Evolutionary conservation across 495 filamentous ascomycete genomes (phyloP), one percentile per base, ranked within the genome.

Genomic region (Articulospora tetracladia): DNA sequence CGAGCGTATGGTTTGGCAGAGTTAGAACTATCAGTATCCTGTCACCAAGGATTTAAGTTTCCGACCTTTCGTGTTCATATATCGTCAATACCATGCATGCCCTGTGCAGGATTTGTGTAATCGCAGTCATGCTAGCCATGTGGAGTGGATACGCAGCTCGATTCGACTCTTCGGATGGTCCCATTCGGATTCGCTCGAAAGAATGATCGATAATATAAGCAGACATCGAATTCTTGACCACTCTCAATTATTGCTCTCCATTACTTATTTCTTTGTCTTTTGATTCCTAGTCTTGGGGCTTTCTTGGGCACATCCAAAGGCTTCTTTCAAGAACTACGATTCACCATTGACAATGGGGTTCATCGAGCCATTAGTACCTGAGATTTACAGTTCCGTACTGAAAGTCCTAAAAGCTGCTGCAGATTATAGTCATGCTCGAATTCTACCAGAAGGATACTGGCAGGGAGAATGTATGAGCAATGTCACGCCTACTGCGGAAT

Each of bases 371-470:
- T 15, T 3, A 3, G 17, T 44, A n/a, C 39, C 39, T 19, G 39
- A 44, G 3, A 7, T 44, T 44, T 44, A 44, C 39, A n/a, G 3
- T 44, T 7, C 39, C 3, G 39, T 19, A 17, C 17, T 7, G 17
- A 44, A 44, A 3, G 39, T 44, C 8, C 39, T 44, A 7, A 44
- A n/a, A n/a, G 15, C 39, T 3, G 39, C 39, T 11, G 17, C n/a
- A 3, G 39, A 8, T 15, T 17, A 44, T 44, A 44, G 39, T 19
- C 39, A 44, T 44, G 39, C 39, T 11, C 3, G 10, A 11, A 11
- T 44, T n/a, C 15, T 44, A 44, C 39, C 39, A 3, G 47, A 36
- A 36, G 57, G 57, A 1, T 47, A 59, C 24, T 59, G 57, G 57
- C 13, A 20, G 25, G 57, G 25, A 51, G 57, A 59, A 41, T 17